A percentile compares a stretch with the other conserved stretches of the same genome.
phyloP scores from a whole-genome alignment of 2,329 filamentous ascomycete genomes.

The Pezicula neosporulosa region DNA sequence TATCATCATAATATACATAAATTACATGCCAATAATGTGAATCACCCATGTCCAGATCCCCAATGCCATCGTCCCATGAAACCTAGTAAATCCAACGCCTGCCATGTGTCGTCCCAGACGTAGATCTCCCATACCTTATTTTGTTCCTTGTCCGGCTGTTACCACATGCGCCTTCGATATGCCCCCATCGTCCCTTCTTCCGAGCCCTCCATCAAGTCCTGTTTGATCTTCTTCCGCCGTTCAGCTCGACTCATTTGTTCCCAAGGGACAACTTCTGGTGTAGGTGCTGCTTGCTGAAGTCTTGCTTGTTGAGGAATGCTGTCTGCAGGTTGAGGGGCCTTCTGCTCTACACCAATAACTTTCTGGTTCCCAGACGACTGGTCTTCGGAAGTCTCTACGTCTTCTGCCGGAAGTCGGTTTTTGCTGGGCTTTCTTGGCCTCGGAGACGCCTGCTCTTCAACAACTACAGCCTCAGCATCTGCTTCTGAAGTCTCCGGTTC shows the following conservation, averaged over 20 bases:
- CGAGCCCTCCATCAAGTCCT: slow-evolving; percentile 42
- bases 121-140: neutral
- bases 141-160: neutral
- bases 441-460: no score
- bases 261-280: slow-evolving; percentile 3
- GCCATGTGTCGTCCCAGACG: neutral
- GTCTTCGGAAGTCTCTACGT: no score
- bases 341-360: no score
- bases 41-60: no score
- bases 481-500: no score
- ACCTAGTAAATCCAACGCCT: neutral
- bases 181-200: slow-evolving; percentile 38
- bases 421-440: no score
- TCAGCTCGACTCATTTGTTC: slow-evolving; percentile 22
- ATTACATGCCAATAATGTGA: neutral
- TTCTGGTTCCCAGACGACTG: no score
- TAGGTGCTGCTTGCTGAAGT: neutral
- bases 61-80: neutral
- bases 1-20: neutral
- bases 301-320: neutral
- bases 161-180: slow-evolving; percentile 55
- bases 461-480: no score
- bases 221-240: slow-evolving; percentile 54
- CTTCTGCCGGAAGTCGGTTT: no score
- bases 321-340: no score